Evolutionary conservation across 805 yeast species (phyloP).

Genomic region (Pachysolen tannophilus): DNA sequence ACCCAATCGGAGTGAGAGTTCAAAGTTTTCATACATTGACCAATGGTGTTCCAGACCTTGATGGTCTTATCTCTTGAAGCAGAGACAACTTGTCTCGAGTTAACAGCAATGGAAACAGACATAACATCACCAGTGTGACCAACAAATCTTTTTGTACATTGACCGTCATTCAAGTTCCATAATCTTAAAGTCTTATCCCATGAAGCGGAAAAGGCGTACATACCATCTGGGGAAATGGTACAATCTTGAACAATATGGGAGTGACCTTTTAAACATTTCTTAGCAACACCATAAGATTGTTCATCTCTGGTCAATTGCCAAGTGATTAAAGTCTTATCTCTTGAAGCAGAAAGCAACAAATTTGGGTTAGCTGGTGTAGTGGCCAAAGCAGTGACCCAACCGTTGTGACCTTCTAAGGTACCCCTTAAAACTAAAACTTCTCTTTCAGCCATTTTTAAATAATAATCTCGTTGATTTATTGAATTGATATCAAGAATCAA

Average conservation of each 20-base stretch:
- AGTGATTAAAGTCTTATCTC: constrained; percentile 97
- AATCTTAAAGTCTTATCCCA: constrained; percentile 99
- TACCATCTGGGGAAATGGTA: constrained; percentile 96
- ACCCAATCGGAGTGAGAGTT: constrained; percentile 99
- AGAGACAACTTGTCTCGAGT: constrained; percentile 96
- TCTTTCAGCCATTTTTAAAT: constrained; percentile 57
- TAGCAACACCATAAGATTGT: constrained; percentile 96
- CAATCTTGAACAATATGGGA: constrained; percentile 98
- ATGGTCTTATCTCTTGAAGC: constrained; percentile 99
- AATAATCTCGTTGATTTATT: too few relatives aligned
- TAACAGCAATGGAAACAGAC: constrained; percentile 92
- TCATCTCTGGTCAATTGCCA: constrained; percentile 97
- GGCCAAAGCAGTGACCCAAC: constrained; percentile 98
- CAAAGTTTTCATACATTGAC: constrained; percentile 92
- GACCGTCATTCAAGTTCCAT: constrained; percentile 96
- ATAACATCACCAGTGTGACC: constrained; percentile 98
- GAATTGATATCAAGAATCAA: not conserved
- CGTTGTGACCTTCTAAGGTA: constrained; percentile 92
- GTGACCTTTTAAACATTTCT: constrained; percentile 96
- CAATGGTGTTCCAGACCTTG: constrained; percentile 98
- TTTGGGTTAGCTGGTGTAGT: constrained; percentile 98
- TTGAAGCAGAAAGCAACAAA: constrained; percentile 93
- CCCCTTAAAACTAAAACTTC: constrained; percentile 99
- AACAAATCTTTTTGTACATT: constrained; percentile 86
- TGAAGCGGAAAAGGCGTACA: constrained; percentile 96